Conservation (phyloP, 2,329 filamentous ascomycete genomes). For the Dichotomopilus funicola region DNA sequence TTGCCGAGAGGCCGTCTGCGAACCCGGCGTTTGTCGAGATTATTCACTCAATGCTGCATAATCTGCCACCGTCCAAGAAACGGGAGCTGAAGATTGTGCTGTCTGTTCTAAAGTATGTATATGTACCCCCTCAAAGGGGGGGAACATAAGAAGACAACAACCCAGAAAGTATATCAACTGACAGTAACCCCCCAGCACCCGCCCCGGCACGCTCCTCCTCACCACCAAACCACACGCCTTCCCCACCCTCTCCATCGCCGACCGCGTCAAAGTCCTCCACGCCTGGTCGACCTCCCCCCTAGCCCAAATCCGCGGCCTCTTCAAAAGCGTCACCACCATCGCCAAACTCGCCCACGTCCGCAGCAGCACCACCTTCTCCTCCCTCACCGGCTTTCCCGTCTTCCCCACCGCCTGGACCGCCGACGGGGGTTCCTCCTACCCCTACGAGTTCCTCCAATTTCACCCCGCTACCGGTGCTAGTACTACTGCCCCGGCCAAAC, state of each 20-base stretch:
- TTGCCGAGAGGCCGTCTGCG: constrained; percentile 21
- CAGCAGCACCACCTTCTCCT: constrained; percentile 47
- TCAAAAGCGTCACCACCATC: constrained; percentile 49
- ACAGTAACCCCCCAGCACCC: constrained; percentile 42
- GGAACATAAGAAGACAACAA: no score
- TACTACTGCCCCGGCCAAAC: constrained; percentile 23
- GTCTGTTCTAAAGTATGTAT: constrained; percentile 14
- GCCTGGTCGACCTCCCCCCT: constrained; percentile 56
- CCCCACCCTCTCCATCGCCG: constrained; percentile 51
- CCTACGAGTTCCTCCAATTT: constrained; percentile 57
- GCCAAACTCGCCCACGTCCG: constrained; percentile 50
- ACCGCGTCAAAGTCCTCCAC: constrained; percentile 56
- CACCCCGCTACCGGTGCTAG: constrained; percentile 26
- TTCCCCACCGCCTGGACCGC: constrained; percentile 46
- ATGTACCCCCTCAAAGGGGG: no score
- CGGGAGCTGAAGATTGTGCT: constrained; percentile 15
- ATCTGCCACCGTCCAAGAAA: constrained; percentile 16
- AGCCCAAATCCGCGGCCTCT: constrained; percentile 46
- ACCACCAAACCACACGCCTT: constrained; percentile 62
- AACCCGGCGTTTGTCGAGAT: constrained; percentile 18
- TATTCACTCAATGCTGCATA: constrained; percentile 17
- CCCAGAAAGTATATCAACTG: no score
- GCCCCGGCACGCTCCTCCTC: constrained; percentile 55
- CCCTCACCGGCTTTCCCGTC: constrained; percentile 52
- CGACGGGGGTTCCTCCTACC: constrained; percentile 40